These are phyloP conservation scores for Penicillium atrosanguineum DNA, from an alignment of 495 filamentous ascomycete genomes.

Conservation along the genomic window DNA sequence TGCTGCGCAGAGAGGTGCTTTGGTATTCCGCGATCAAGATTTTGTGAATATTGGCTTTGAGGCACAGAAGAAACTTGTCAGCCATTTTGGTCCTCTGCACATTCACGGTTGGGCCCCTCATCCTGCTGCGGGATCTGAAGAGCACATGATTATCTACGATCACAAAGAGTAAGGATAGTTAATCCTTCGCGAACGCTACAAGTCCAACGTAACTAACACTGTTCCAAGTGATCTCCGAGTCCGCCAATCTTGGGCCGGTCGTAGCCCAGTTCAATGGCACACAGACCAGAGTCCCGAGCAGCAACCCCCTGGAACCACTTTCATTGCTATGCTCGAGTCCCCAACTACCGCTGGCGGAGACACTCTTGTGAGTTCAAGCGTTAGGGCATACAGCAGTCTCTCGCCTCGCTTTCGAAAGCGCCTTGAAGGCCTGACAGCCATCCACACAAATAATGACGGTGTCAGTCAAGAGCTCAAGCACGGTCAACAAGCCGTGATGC, in stretches of 20 bases:
- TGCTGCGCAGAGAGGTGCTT: constrained; percentile 75
- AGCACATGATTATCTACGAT: no score
- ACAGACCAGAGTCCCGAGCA: constrained; percentile 79
- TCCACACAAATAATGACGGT: constrained; percentile 73
- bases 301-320: constrained; percentile 83
- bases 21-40: constrained; percentile 78
- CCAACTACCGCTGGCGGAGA: constrained; percentile 71
- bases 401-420: constrained; percentile 67
- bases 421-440: constrained; percentile 72
- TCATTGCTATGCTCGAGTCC: constrained; percentile 74
- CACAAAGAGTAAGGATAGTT: no score
- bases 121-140: constrained; percentile 44
- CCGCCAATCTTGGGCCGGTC: no score
- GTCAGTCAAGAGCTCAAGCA: constrained; percentile 53
- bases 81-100: constrained; percentile 80
- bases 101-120: constrained; percentile 50
- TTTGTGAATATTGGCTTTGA: constrained; percentile 71
- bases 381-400: constrained; percentile 74
- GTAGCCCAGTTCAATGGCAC: constrained; percentile 54
- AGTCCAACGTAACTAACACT: no score
- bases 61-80: constrained; percentile 66
- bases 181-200: no score
- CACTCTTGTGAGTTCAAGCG: constrained; percentile 71
- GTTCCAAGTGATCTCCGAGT: no score
- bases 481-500: constrained; percentile 53